Evolutionary conservation across 2,329 filamentous ascomycete genomes (phyloP).

Genomic region (Alternaria tenuissima): DNA sequence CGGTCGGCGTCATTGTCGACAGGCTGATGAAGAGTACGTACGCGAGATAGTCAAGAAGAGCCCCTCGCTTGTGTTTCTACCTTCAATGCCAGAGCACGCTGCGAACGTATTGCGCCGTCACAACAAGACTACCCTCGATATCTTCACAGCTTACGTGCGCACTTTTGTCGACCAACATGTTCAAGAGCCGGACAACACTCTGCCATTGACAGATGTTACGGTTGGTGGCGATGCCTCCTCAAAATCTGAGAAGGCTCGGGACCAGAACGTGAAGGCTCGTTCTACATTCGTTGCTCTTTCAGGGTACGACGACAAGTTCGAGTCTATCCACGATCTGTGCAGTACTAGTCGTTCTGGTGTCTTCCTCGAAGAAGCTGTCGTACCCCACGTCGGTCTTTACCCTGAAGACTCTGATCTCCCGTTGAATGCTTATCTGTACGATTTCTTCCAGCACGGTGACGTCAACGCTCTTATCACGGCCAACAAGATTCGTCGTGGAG

Average conservation of each 20-base stretch:
- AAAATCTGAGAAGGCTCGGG: constrained; percentile 19
- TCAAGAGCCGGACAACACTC: constrained; percentile 58
- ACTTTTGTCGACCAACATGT: constrained; percentile 74
- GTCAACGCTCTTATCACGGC: constrained; percentile 66
- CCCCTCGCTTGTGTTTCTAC: constrained; percentile 71
- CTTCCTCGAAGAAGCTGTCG: constrained; percentile 76
- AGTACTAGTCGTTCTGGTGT: constrained; percentile 70
- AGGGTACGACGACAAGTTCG: constrained; percentile 70
- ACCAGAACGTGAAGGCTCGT: constrained; percentile 59
- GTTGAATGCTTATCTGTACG: constrained; percentile 74
- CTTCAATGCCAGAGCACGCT: constrained; percentile 66
- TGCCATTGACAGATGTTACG: constrained; percentile 67
- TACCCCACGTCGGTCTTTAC: constrained; percentile 72
- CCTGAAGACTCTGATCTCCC: constrained; percentile 63
- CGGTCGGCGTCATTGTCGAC: constrained; percentile 63
- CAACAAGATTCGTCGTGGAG: constrained; percentile 71
- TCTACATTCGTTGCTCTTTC: constrained; percentile 78
- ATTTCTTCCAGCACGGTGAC: constrained; percentile 80
- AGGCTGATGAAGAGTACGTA: constrained; percentile 58
- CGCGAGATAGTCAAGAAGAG: constrained; percentile 63
- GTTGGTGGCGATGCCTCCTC: constrained; percentile 49
- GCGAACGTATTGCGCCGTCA: constrained; percentile 65
- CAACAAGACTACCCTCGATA: constrained; percentile 70
- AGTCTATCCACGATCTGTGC: constrained; percentile 72
- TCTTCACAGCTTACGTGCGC: constrained; percentile 73